Evolutionary conservation across 2,329 filamentous ascomycete genomes (phyloP).

Genomic region (Penicillium janthinellum): DNA sequence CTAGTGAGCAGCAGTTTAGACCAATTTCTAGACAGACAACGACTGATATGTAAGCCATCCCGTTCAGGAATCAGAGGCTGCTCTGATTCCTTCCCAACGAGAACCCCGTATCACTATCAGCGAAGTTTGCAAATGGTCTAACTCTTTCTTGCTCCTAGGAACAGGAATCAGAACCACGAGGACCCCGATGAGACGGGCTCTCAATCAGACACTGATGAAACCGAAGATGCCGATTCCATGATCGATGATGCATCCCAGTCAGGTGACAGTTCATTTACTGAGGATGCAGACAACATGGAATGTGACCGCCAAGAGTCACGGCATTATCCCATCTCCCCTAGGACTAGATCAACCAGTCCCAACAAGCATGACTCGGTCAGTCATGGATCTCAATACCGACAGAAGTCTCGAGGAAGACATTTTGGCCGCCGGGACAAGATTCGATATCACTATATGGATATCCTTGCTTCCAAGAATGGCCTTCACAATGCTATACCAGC

Average conservation of each 20-base stretch:
- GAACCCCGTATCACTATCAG: background rate
- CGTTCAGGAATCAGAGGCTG: background rate
- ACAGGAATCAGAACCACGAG: background rate
- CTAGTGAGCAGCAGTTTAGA: background rate
- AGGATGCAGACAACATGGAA: slow-evolving; percentile 29
- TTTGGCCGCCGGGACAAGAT: slow-evolving; percentile 14
- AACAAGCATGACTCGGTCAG: slow-evolving; percentile 9
- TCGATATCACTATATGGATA: slow-evolving; percentile 10
- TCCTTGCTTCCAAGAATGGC: slow-evolving; percentile 4
- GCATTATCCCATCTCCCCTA: slow-evolving; percentile 23
- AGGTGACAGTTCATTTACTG: slow-evolving; percentile 32
- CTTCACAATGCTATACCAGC: slow-evolving; percentile 1
- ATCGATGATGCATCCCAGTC: slow-evolving; percentile 25
- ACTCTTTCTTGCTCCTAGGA: background rate
- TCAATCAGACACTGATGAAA: slow-evolving; percentile 26
- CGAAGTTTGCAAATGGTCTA: background rate
- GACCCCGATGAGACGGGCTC: slow-evolving; percentile 13
- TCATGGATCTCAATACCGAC: slow-evolving; percentile 4
- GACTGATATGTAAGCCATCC: slow-evolving; percentile 10
- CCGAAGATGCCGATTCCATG: slow-evolving; percentile 34
- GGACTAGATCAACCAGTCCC: slow-evolving; percentile 23
- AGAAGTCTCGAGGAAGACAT: slow-evolving; percentile 5
- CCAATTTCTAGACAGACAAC: background rate
- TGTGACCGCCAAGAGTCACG: slow-evolving; percentile 19
- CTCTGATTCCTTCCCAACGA: background rate